Evolutionary conservation across 352 stramenopile genomes (phyloP), one percentile per base, ranked within the genome.

Genomic region (Phytophthora podocarpi): DNA sequence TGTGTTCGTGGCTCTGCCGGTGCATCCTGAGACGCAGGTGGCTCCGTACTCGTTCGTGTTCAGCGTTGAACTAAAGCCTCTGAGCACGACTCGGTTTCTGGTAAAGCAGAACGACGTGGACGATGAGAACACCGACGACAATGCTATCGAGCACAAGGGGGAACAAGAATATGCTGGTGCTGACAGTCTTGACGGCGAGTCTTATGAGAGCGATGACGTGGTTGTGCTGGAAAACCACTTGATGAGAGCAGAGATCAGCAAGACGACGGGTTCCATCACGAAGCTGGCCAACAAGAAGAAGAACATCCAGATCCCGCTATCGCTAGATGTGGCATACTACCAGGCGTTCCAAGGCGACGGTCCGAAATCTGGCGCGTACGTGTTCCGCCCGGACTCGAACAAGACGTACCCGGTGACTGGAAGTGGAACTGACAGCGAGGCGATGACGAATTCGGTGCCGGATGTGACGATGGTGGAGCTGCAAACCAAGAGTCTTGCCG

Each of bases 281-380:
- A 86, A 80, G 20, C 65, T 93, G 24, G 71, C 68, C 8, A 89
- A 93, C 82, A 93, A 93, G 64, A 74, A 72, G 36, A 82, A 76
- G 24, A 86, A 89, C 43, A 76, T 89, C 8, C 76, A 83, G 27
- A 56, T 93, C 1, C 76, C 74, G 5, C 20, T 91, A 0, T 70
- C 57, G 1, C 62, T 85, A 3, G 70, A 74, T 20, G 67, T 93
- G 11, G 57, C 57, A 15, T 93, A 91, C 65, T 93, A 93, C 48
- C 76, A 88, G 27, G 66, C 78, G 9, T 91, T 76, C 53, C 77
- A 89, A 43, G 70, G 59, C 4, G 24, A 77, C 1, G 68, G 72
- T 4, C 85, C 95, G 56, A 91, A 96, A 60, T 98, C 93, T 20
- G 97, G 97, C 16, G 97, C 97, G 5, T 99, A 99, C 68, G 92